phyloP scores from a whole-genome alignment of 345 rosid species.

The Populus alba region DNA sequence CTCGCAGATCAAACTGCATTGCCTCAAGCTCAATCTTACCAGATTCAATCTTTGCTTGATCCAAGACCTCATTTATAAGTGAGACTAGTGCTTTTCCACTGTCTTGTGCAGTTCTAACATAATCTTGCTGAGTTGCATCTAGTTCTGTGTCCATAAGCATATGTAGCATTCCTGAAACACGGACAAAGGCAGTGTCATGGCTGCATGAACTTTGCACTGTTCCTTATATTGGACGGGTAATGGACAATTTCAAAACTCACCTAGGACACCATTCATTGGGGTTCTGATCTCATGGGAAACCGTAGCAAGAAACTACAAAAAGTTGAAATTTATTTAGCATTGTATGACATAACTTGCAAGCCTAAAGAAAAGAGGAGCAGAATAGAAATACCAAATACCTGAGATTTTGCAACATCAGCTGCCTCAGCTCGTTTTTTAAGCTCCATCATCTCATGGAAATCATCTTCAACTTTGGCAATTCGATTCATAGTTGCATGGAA shows the following conservation, averaged over 20 bases:
- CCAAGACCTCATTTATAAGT: constrained; percentile 86
- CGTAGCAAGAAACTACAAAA: constrained; percentile 90
- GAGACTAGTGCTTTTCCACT: constrained; percentile 94
- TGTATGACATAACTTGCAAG: not conserved
- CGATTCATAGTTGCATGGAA: constrained; percentile 77
- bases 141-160: constrained; percentile 88
- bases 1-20: constrained; percentile 72
- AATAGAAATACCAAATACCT: constrained; percentile 45
- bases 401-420: constrained; percentile 95
- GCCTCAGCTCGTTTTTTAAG: constrained; percentile 83
- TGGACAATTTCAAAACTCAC: constrained; percentile 44
- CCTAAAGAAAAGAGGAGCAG: constrained; percentile 5
- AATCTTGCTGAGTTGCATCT: constrained; percentile 87
- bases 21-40: constrained; percentile 96
- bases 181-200: constrained; percentile 5
- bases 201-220: constrained; percentile 1
- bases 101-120: constrained; percentile 84
- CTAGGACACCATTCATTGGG: constrained; percentile 98
- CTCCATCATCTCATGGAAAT: constrained; percentile 65
- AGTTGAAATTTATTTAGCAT: constrained; percentile 17
- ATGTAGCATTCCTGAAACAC: constrained; percentile 75
- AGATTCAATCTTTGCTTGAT: constrained; percentile 92
- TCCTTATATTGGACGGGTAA: not conserved
- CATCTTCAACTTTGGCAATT: constrained; percentile 86
- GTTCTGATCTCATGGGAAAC: constrained; percentile 99